Evolutionary conservation across 805 yeast species (phyloP), one percentile per base, ranked within the genome.

Genomic region (Komagataella pseudopastoris): DNA sequence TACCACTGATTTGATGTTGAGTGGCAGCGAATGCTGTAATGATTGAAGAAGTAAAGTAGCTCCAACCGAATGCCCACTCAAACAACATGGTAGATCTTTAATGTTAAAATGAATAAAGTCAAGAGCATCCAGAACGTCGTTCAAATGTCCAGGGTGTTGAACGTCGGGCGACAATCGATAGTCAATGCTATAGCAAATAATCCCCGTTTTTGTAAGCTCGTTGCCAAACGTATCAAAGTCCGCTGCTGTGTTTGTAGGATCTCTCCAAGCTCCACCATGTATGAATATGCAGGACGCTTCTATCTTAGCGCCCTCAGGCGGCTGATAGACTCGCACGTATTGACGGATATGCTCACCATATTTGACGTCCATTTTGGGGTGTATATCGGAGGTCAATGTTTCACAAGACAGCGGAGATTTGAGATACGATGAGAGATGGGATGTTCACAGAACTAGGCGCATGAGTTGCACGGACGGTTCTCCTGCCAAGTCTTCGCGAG

Each of bases 201-300:
- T 46, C 53, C 60, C 8, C 55, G 50, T 10, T 56, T 57, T 18
- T 53, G 58, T 58, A 1, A 59, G 54, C 20, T 56, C 51, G 6
- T 50, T 44, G 20, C 64, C 55, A 47, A 80, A 53, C 10, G 55
- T 56, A 7, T 67, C 67, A 51, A 77, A 79, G 58, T 84, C 91
- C 45, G 72, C 64, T 23, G 67, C 73, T 0, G 89, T 82, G 60
- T 83, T 82, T 2, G 55, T 61, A 1, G 80, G 77, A 59, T 85
- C 95, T 54, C 87, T 71, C 96, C 96, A 88, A 0, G 89, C 95
- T 0, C 96, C 96, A 1, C 96, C 96, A 64, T 88, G 96, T 45
- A 88, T 74, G 56, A 80, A 81, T 0, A 86, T 72, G 5, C 20
- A 17, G 12, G 16, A 17, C 46, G 23, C 14, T 44, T 12, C 12